These are phyloP conservation scores for Aureobasidium sp. DNA, from an alignment of 2,329 filamentous ascomycete species.

Conservation along the genomic window DNA sequence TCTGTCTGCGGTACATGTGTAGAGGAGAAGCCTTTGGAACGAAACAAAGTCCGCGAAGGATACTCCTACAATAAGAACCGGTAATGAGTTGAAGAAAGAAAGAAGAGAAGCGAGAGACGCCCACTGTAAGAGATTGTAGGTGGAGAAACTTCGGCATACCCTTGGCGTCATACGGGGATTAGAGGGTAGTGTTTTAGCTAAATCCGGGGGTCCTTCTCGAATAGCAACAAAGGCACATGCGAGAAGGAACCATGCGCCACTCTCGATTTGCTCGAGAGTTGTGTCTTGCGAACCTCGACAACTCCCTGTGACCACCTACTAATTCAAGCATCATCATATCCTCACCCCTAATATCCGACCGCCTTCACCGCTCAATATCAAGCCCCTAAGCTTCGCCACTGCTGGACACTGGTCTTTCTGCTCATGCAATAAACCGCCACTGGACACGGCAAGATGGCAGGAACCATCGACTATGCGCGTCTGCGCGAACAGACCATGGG, in stretches of 20 bases:
- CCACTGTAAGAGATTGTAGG: neutral
- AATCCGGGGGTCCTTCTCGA: neutral
- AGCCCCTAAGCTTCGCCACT: neutral
- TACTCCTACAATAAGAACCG: slow-evolving; percentile 12
- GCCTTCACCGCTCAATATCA: neutral
- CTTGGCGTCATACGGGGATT: neutral
- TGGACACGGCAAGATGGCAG: slow-evolving; percentile 13
- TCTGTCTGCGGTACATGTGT: slow-evolving; percentile 11
- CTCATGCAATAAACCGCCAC: neutral
- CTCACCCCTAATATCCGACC: neutral
- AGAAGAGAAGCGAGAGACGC: neutral
- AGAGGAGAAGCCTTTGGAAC: slow-evolving; percentile 8
- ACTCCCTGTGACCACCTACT: neutral
- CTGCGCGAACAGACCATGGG: slow-evolving; percentile 80
- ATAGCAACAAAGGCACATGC: too few species aligned
- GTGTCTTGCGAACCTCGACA: neutral
- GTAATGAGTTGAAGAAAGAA: slow-evolving; percentile 12
- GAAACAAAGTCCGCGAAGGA: neutral
- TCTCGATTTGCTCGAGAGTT: neutral
- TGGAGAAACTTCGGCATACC: neutral
- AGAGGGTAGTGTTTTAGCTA: neutral
- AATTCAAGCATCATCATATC: neutral
- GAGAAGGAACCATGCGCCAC: neutral
- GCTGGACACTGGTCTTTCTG: neutral
- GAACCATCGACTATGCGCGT: slow-evolving; percentile 48